Base-by-base conservation (phyloP, 1,139 yeast species). In the Nakaseomyces kungkrabaensis region DNA sequence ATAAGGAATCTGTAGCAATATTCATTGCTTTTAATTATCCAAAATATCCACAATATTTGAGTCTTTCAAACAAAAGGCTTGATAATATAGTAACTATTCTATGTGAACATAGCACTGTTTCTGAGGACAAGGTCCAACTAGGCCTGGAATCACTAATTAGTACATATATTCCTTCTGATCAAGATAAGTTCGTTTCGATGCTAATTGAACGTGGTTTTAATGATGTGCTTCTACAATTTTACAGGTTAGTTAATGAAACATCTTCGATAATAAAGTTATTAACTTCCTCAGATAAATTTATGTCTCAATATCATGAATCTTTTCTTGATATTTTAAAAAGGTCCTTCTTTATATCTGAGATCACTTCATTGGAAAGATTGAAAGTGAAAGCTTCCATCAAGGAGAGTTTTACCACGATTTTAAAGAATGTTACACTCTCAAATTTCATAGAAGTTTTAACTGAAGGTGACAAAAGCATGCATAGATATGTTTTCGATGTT, bases 11-110 rank as follows among this genome's bases (percentile, higher is more conserved):
- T 51, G 66, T 86, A 50, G 75, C 85, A 13, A 76, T 86, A 5
- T 89, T 89, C 59, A 69, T 89, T 32, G 85, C 88, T 0, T 64
- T 90, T 49, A 87, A 85, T 61, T 79, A 82, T 54, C 82, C 96
- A 3, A 88, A 88, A 63, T 89, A 84, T 61, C 72, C 79, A 3
- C 96, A 89, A 64, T 88, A 84, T 55, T 73, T 89, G 11, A 71
- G 86, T 41, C 68, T 88, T 2, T 78, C 90, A 0, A 90, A 83
- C 48, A 72, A 79, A 4, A 68, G 71, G 1, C 63, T 85, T 42
- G 72, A 74, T 4, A 63, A 67, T 6, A 69, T 84, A 4, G 68
- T 85, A 26, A 68, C 72, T 4, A 69, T 68, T 11, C 68, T 88
- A 32, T 79, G 87, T 56, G 48, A 50, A 4, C 59, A 67, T 13